Conservation (phyloP, 31 red algal species). For the Odonthalia washingtoniensis region DNA sequence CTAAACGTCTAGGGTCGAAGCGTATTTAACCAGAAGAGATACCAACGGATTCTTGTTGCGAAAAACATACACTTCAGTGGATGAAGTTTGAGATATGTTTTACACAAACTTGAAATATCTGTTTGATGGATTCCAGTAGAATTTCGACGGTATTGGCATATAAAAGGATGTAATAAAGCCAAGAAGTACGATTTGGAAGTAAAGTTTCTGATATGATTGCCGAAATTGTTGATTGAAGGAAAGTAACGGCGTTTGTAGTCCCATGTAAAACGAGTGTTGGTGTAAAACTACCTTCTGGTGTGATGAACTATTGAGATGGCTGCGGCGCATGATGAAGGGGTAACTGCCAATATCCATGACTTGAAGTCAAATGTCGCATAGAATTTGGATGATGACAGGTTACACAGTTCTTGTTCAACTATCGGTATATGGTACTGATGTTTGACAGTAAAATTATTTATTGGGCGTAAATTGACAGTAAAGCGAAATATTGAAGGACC, state of each 20-base stretch:
- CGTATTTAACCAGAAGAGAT: not conserved
- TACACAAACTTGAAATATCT: not conserved
- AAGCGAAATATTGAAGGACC: slow-evolving; percentile 32
- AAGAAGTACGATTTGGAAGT: not conserved
- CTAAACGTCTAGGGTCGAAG: not conserved
- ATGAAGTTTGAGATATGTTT: not conserved
- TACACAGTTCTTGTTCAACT: slow-evolving; percentile 41
- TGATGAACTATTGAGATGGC: slow-evolving; percentile 36
- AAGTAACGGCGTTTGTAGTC: slow-evolving; percentile 27
- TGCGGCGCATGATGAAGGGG: slow-evolving; percentile 1
- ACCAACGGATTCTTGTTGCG: not conserved
- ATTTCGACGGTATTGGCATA: not conserved
- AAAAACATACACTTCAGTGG: not conserved
- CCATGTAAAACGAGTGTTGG: slow-evolving; percentile 21
- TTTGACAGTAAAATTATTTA: slow-evolving; percentile 34
- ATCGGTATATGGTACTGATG: slow-evolving; percentile 31
- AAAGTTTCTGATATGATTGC: not conserved
- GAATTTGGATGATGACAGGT: slow-evolving; percentile 35
- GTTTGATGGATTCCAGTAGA: not conserved
- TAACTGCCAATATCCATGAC: slow-evolving; percentile 37
- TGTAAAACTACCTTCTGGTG: slow-evolving; percentile 3
- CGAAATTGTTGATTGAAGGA: slow-evolving; percentile 12
- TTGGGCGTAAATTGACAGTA: slow-evolving; percentile 28
- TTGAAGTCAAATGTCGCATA: slow-evolving; percentile 50
- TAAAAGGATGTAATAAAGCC: not conserved